Evolutionary conservation across 2,329 filamentous ascomycete species (phyloP).

Genomic region (Talaromyces sp.): DNA sequence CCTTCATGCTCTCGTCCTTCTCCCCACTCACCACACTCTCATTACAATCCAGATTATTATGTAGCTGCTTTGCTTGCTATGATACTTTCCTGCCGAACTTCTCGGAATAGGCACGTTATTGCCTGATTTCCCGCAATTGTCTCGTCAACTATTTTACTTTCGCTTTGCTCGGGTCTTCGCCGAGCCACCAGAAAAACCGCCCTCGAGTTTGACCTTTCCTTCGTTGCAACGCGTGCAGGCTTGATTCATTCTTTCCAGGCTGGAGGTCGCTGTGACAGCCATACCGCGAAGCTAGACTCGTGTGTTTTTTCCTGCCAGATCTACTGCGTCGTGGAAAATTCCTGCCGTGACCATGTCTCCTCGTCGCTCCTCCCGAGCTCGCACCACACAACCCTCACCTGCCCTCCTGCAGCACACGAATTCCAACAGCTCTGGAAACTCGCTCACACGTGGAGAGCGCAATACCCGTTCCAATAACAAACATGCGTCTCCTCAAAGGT

Average conservation of each 20-base stretch:
- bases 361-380: slow-evolving; percentile 88
- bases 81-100: slow-evolving; percentile 34
- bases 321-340: slow-evolving; percentile 2
- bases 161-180: slow-evolving; percentile 22
- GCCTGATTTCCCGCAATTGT: slow-evolving; percentile 26
- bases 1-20: slow-evolving; percentile 33
- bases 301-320: not conserved
- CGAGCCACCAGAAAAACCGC: slow-evolving; percentile 17
- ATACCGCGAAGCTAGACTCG: slow-evolving; percentile 3
- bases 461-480: slow-evolving; percentile 71
- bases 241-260: slow-evolving; percentile 20
- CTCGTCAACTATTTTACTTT: slow-evolving; percentile 20
- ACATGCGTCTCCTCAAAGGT: slow-evolving; percentile 70
- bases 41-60: slow-evolving; percentile 36
- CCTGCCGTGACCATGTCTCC: slow-evolving; percentile 56
- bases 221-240: slow-evolving; percentile 26
- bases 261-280: not conserved
- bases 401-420: slow-evolving; percentile 75
- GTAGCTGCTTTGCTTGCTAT: slow-evolving; percentile 38
- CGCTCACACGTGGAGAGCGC: slow-evolving; percentile 73
- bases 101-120: slow-evolving; percentile 26
- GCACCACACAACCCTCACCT: slow-evolving; percentile 67
- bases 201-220: slow-evolving; percentile 25
- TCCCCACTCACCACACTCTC: slow-evolving; percentile 31
- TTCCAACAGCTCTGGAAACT: slow-evolving; percentile 67